Evolutionary conservation across 2,329 filamentous ascomycete genomes (phyloP).

Genomic region (Gremmenia infestans): DNA sequence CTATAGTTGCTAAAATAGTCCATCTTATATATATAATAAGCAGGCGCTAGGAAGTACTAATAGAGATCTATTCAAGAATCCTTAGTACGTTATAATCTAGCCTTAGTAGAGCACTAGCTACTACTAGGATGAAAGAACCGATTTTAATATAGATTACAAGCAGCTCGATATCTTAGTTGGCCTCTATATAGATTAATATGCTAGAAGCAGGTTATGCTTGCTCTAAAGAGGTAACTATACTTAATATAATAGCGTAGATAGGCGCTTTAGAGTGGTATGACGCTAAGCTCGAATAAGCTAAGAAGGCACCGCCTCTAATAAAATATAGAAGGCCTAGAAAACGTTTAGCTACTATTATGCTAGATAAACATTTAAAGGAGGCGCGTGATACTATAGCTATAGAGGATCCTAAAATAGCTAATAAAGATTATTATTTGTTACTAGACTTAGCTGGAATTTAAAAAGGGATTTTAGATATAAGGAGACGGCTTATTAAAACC

Average conservation of each 20-base stretch:
- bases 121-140: neutral
- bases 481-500: conserved; percentile 9
- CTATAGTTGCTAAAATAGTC: conserved; percentile 8
- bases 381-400: neutral
- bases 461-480: conserved; percentile 9
- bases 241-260: conserved; percentile 13
- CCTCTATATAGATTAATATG: conserved; percentile 8
- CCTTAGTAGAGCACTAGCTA: conserved; percentile 1
- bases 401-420: neutral
- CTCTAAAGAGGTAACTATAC: conserved; percentile 11
- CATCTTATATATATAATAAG: conserved; percentile 6
- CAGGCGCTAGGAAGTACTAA: conserved; percentile 7
- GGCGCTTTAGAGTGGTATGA: conserved; percentile 10
- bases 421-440: conserved; percentile 10
- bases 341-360: conserved; percentile 12
- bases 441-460: conserved; percentile 5
- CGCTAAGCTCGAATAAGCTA: conserved; percentile 6
- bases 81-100: conserved; percentile 3
- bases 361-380: conserved; percentile 12
- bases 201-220: conserved; percentile 7
- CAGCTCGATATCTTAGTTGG: conserved; percentile 7
- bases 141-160: conserved; percentile 4
- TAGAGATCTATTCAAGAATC: conserved; percentile 11
- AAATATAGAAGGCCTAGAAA: conserved; percentile 10
- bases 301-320: conserved; percentile 8